Evolutionary conservation across 306 rosid genomes (phyloP), one percentile per base, ranked within the genome.

Genomic region (Prunus salicina): DNA sequence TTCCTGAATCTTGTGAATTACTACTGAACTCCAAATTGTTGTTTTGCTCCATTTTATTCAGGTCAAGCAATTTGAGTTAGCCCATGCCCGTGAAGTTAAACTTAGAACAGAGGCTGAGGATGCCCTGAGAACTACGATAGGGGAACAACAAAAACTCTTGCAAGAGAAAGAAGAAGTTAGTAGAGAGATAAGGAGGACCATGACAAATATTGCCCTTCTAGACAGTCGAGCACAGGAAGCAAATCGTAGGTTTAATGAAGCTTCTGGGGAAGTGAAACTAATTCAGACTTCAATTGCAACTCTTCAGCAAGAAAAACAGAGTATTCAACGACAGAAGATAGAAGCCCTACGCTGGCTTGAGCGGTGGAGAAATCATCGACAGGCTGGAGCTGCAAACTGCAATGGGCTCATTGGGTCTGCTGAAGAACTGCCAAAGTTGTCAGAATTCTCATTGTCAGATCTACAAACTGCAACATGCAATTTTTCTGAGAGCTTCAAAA

Each of bases 401-500:
- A 76, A 83, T 38, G 85, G 82, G 56, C 61, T 89, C 70, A 68
- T 77, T 68, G 91, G 88, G 9, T 82, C 79, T 78, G 74, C 82
- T 57, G 91, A 85, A 64, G 88, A 82, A 52, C 78, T 85, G 34
- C 82, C 93, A 3, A 85, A 84, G 67, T 67, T 92, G 70, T 86
- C 92, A 19, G 92, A 90, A 73, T 88, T 92, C 85, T 83, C 97
- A 20, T 82, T 84, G 56, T 81, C 79, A 64, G 96, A 92, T 81
- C 76, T 92, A 82, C 84, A 87, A 85, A 85, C 82, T 69, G 97
- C 97, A 58, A 90, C 97, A 4, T 92, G 92, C 84, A 81, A 87
- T 75, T 92, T 92, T 82, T 92, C 97, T 19, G 89, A 90, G 84
- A 88, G 93, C 85, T 92, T 92, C 75, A 88, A 81, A 86, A 64